Evolutionary conservation across 441 rosid species (phyloP).

Genomic region (Jatropha podagrica): DNA sequence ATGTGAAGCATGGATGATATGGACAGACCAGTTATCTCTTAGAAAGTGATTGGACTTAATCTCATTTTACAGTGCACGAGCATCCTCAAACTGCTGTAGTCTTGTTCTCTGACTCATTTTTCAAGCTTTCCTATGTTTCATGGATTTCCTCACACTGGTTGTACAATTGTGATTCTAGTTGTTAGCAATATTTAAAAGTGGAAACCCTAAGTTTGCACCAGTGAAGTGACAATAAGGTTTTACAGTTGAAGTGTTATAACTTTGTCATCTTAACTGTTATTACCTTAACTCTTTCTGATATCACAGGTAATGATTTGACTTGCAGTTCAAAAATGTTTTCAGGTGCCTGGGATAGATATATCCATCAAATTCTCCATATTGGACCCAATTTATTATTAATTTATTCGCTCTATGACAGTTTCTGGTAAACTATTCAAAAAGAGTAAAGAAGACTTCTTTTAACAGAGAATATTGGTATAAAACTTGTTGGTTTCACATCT

Average conservation of each 20-base stretch:
- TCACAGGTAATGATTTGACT: not conserved
- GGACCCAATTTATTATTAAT: not conserved
- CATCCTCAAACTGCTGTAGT: not conserved
- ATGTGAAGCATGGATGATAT: conserved; percentile 3
- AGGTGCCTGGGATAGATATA: not conserved
- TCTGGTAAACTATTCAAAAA: not conserved
- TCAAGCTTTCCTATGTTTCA: not conserved
- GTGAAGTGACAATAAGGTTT: not conserved
- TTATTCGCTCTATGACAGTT: not conserved
- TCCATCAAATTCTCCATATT: not conserved
- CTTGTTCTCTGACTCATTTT: conserved; percentile 4
- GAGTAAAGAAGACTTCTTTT: not conserved
- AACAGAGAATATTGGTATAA: not conserved
- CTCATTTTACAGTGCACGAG: not conserved
- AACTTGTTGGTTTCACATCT: not conserved
- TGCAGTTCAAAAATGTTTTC: not conserved
- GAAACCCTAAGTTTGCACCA: not conserved
- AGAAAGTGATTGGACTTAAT: not conserved
- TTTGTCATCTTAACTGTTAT: not conserved
- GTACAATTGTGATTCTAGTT: not conserved
- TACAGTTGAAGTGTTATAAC: not conserved
- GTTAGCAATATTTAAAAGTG: not conserved
- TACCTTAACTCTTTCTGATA: not conserved
- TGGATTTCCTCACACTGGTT: not conserved
- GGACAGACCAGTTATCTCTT: not conserved